phyloP scores from a whole-genome alignment of 495 filamentous ascomycete genomes.

The Aspergillus sclerotiicarbonarius region DNA sequence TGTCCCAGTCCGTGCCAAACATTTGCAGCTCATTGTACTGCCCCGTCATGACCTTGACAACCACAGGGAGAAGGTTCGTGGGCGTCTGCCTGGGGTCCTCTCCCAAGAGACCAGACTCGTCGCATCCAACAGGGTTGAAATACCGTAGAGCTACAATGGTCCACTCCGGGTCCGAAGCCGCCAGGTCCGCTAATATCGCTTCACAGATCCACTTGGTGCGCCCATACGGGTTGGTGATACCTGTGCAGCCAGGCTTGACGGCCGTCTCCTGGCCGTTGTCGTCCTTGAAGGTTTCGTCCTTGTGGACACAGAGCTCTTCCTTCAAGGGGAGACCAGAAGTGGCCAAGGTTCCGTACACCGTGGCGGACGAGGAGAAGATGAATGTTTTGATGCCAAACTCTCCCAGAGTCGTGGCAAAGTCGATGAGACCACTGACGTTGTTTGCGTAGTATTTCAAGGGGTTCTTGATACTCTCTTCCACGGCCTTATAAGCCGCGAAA shows the following conservation, averaged over 20 bases:
- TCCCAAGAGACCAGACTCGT: constrained; percentile 61
- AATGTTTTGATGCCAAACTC: constrained; percentile 63
- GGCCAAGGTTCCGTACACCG: constrained; percentile 59
- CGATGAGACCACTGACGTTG: constrained; percentile 63
- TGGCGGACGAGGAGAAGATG: constrained; percentile 66
- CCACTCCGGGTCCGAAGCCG: constrained; percentile 57
- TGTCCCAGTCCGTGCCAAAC: constrained; percentile 64
- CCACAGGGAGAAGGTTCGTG: constrained; percentile 62
- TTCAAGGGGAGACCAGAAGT: constrained; percentile 52
- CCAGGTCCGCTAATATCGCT: constrained; percentile 61
- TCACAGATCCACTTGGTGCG: constrained; percentile 67
- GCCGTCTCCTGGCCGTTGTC: constrained; percentile 28
- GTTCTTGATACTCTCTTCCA: constrained; percentile 49
- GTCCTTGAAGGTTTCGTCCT: constrained; percentile 36
- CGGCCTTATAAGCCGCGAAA: constrained; percentile 61
- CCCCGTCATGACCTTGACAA: constrained; percentile 59
- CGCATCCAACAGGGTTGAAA: constrained; percentile 67
- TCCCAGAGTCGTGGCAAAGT: constrained; percentile 53
- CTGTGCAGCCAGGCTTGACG: constrained; percentile 45
- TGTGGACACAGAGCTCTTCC: constrained; percentile 61
- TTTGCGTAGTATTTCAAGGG: constrained; percentile 64
- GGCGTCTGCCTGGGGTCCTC: constrained; percentile 62
- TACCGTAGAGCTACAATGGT: constrained; percentile 62
- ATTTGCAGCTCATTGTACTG: constrained; percentile 51
- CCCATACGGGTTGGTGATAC: constrained; percentile 64